Evolutionary conservation across 805 yeast species (phyloP).

Genomic region (Kodamaea lidongshanica): DNA sequence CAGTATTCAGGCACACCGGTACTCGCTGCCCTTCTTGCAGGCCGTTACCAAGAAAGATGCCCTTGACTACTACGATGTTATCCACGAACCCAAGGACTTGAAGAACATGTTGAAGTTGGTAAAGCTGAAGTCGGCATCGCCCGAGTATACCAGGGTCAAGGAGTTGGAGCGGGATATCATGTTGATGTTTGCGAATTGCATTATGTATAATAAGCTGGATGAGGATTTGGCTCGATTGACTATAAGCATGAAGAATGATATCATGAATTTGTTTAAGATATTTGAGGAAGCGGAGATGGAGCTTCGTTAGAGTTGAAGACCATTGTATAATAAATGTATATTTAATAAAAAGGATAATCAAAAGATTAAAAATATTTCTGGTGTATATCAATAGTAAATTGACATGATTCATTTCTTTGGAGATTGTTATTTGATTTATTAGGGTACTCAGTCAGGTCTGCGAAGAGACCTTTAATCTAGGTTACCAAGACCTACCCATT

Average conservation of each 20-base stretch:
- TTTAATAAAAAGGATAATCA: too few relatives aligned
- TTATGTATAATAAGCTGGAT: constrained; percentile 70
- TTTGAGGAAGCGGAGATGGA: constrained; percentile 49
- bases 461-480: too few relatives aligned
- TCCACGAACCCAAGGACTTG: constrained; percentile 61
- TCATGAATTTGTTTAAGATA: constrained; percentile 48
- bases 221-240: constrained; percentile 59
- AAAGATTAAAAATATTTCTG: too few relatives aligned
- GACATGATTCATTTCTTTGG: too few relatives aligned
- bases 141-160: constrained; percentile 46
- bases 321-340: too few relatives aligned
- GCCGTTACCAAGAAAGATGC: constrained; percentile 67
- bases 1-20: constrained; percentile 63
- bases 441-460: too few relatives aligned
- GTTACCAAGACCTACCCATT: too few relatives aligned
- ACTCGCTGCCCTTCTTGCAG: constrained; percentile 65
- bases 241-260: constrained; percentile 64
- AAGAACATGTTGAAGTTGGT: constrained; percentile 55
- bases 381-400: too few relatives aligned
- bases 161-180: constrained; percentile 64
- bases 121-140: constrained; percentile 33
- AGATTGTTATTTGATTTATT: too few relatives aligned
- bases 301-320: too few relatives aligned
- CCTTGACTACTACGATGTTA: constrained; percentile 56
- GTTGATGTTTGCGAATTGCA: constrained; percentile 77